These are phyloP conservation scores for Thamnidium elegans DNA, from an alignment of 192 early-diverging fungal species.

Conservation along the genomic window DNA sequence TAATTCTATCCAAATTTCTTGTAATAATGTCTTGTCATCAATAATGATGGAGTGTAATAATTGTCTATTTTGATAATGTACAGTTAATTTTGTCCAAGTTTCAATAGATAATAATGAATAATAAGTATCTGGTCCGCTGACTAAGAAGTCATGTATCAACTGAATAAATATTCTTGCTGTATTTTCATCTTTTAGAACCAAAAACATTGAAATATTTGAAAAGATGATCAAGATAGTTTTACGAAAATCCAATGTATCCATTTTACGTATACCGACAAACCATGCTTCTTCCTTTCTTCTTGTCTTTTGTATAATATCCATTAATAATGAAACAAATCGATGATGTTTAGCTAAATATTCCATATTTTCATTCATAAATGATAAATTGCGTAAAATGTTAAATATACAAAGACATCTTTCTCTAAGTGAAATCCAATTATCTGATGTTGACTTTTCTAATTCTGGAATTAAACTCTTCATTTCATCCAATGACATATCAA, in stretches of 20 bases:
- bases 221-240: slow-evolving; percentile 65
- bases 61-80: slow-evolving; percentile 55
- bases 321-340: slow-evolving; percentile 41
- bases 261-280: slow-evolving; percentile 36
- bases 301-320: slow-evolving; percentile 24
- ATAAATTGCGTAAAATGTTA: slow-evolving; percentile 55
- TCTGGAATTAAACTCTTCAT: slow-evolving; percentile 35
- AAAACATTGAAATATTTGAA: slow-evolving; percentile 54
- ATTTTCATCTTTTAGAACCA: slow-evolving; percentile 40
- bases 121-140: slow-evolving; percentile 50
- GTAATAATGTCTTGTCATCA: slow-evolving; percentile 23
- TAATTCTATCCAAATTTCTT: slow-evolving; percentile 36
- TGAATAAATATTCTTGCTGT: slow-evolving; percentile 42
- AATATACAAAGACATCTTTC: slow-evolving; percentile 53
- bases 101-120: slow-evolving; percentile 64
- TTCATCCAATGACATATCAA: slow-evolving; percentile 55
- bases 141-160: slow-evolving; percentile 51
- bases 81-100: slow-evolving; percentile 56
- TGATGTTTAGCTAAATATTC: slow-evolving; percentile 46
- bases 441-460: slow-evolving; percentile 35
- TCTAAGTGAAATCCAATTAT: slow-evolving; percentile 35
- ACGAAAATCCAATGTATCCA: slow-evolving; percentile 57
- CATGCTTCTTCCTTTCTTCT: slow-evolving; percentile 14
- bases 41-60: slow-evolving; percentile 37
- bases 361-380: slow-evolving; percentile 49